Conservation (phyloP, 192 early-diverging fungal genomes). For the Coemansia javaensis region DNA sequence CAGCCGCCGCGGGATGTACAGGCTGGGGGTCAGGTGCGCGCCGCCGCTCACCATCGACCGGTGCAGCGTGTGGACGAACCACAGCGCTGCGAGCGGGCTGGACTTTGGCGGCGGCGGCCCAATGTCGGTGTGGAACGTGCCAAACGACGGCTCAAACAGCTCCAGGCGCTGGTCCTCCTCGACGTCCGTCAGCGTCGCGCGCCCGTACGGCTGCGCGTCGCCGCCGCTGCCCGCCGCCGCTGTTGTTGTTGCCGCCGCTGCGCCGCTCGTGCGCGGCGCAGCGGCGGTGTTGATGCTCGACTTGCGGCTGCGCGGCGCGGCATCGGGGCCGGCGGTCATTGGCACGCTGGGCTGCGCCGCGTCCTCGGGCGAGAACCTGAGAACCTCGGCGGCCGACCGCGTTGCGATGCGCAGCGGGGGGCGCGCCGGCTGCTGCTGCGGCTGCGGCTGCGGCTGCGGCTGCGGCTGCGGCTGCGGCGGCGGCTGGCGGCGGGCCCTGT, state of each 20-base stretch:
- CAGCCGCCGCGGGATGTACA: slow-evolving; percentile 47
- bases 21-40: slow-evolving; percentile 38
- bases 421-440: slow-evolving; percentile 19
- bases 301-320: slow-evolving; percentile 34
- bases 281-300: slow-evolving; percentile 32
- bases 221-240: too few relatives aligned
- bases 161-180: slow-evolving; percentile 49
- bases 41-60: slow-evolving; percentile 45
- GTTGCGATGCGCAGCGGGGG: slow-evolving; percentile 40
- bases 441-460: slow-evolving; percentile 13
- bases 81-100: slow-evolving; percentile 44
- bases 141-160: slow-evolving; percentile 50
- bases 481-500: too few relatives aligned
- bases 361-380: slow-evolving; percentile 30
- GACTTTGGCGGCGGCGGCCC: slow-evolving; percentile 43
- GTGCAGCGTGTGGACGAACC: slow-evolving; percentile 48
- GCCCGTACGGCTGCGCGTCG: too few relatives aligned
- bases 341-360: slow-evolving; percentile 18
- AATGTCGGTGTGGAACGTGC: slow-evolving; percentile 41
- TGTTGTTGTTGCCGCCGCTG: too few relatives aligned
- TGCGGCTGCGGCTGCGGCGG: too few relatives aligned
- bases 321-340: slow-evolving; percentile 20
- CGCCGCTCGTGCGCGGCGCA: background rate
- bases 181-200: slow-evolving; percentile 39
- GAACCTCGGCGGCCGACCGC: slow-evolving; percentile 23